Percentiles rank a stretch among this genome's conserved stretches.
phyloP scores from a whole-genome alignment of 495 filamentous ascomycete genomes.

The Lasiosphaeria miniovina region DNA sequence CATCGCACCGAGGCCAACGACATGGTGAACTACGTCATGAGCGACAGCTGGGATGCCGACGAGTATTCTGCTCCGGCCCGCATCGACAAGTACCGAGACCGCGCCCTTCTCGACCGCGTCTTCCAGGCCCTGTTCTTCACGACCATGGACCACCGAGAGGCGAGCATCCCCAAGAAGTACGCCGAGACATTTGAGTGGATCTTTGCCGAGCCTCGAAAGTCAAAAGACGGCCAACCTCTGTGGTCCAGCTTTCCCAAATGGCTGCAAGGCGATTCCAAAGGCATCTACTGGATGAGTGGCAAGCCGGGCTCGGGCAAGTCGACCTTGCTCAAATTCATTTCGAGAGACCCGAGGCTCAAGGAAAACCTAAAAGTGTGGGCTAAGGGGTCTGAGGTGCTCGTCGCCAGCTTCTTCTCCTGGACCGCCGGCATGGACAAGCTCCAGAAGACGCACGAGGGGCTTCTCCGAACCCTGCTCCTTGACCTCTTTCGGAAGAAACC shows the following conservation, averaged over 20 bases:
- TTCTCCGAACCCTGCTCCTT: conserved; percentile 9
- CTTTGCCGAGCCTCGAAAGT: neutral
- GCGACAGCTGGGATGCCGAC: neutral
- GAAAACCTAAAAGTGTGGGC: conserved; percentile 7
- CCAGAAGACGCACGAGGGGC: conserved; percentile 8
- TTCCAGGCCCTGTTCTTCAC: neutral
- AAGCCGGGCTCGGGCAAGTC: conserved; percentile 15
- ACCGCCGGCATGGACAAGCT: neutral
- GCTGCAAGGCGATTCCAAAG: neutral
- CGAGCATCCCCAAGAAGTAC: neutral
- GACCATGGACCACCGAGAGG: neutral
- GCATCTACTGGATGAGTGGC: conserved; percentile 13
- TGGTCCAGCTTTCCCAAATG: neutral
- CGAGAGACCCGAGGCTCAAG: neutral
- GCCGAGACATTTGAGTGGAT: neutral
- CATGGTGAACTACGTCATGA: neutral
- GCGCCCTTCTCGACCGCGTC: neutral
- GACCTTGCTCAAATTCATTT: conserved; percentile 14
- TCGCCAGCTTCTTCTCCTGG: conserved; percentile 11
- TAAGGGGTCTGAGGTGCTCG: neutral
- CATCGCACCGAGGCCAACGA: neutral
- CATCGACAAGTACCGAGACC: neutral
- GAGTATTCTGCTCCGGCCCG: neutral
- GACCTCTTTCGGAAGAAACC: conserved; percentile 6
- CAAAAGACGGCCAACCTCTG: neutral